Conservation (phyloP, 495 filamentous ascomycete species). For the Bathelium albidoporum region DNA sequence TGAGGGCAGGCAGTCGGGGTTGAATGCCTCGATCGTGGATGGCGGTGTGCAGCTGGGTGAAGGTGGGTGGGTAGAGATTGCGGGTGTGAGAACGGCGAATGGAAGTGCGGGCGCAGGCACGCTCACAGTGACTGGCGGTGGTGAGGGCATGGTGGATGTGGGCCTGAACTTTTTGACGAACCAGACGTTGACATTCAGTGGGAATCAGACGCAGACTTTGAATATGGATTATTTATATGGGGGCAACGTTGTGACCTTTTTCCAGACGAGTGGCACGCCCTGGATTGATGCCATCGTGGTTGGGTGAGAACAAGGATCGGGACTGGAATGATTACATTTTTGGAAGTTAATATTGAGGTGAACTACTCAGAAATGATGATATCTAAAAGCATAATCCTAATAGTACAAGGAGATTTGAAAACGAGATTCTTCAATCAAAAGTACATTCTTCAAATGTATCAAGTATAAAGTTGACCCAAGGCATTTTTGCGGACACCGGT, state of each 20-base stretch:
- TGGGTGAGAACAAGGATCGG: background rate
- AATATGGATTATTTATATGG: conserved; percentile 16
- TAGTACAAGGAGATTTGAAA: background rate
- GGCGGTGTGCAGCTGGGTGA: conserved; percentile 14
- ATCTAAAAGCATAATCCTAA: background rate
- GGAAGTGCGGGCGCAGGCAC: conserved; percentile 3
- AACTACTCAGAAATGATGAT: background rate
- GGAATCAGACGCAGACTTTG: conserved; percentile 11
- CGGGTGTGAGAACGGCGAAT: conserved; percentile 10
- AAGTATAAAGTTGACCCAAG: background rate
- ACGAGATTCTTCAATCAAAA: background rate
- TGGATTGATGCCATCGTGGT: conserved; percentile 20
- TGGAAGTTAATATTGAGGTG: background rate
- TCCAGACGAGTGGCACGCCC: conserved; percentile 14
- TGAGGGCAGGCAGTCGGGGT: conserved; percentile 13
- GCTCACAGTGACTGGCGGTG: conserved; percentile 16
- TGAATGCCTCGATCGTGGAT: conserved; percentile 17
- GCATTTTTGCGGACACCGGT: background rate
- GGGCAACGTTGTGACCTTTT: conserved; percentile 19
- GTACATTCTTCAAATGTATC: background rate
- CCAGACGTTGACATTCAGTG: conserved; percentile 12
- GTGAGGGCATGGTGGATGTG: conserved; percentile 16
- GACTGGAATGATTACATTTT: background rate
- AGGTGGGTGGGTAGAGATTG: conserved; percentile 16
- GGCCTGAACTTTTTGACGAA: conserved; percentile 15